Percentiles rank a stretch among this genome's conserved stretches.
These are phyloP conservation scores for Epichloe brachyelytri DNA, from an alignment of 2,329 filamentous ascomycete genomes.

Conservation along the genomic window DNA sequence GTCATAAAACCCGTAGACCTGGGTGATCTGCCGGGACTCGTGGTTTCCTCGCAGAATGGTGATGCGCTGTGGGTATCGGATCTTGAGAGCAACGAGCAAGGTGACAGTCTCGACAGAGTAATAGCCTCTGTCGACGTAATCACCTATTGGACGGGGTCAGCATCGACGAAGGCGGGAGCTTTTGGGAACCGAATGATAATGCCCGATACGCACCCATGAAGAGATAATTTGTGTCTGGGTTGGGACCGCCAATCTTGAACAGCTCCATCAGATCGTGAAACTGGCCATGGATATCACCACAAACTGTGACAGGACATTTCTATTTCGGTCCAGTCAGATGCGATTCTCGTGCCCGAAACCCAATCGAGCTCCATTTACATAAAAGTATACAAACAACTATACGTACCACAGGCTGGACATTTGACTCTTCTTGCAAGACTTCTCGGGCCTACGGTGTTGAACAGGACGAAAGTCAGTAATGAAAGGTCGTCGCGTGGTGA, in stretches of 20 bases:
- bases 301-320: constrained; percentile 99
- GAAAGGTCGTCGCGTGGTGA: neutral
- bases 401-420: constrained; percentile 94
- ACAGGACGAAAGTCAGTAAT: constrained; percentile 16
- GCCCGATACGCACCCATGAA: constrained; percentile 69
- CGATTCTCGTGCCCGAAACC: constrained; percentile 1
- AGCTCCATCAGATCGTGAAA: constrained; percentile 99
- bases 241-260: constrained; percentile 96
- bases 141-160: constrained; percentile 44
- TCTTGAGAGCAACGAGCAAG: constrained; percentile 90
- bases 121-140: constrained; percentile 97
- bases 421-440: constrained; percentile 93
- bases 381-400: neutral
- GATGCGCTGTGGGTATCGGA: constrained; percentile 94
- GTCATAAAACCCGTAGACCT: constrained; percentile 99
- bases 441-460: constrained; percentile 60
- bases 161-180: neutral
- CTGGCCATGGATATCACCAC: constrained; percentile 97
- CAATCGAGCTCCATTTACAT: neutral
- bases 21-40: constrained; percentile 96
- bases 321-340: constrained; percentile 19
- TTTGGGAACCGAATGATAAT: neutral
- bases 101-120: constrained; percentile 98
- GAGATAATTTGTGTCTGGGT: constrained; percentile 97
- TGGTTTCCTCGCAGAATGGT: constrained; percentile 98